Evolutionary conservation across 139 green algal genomes (phyloP), one percentile per base, ranked within the genome.

Genomic region (Microglena sp.): DNA sequence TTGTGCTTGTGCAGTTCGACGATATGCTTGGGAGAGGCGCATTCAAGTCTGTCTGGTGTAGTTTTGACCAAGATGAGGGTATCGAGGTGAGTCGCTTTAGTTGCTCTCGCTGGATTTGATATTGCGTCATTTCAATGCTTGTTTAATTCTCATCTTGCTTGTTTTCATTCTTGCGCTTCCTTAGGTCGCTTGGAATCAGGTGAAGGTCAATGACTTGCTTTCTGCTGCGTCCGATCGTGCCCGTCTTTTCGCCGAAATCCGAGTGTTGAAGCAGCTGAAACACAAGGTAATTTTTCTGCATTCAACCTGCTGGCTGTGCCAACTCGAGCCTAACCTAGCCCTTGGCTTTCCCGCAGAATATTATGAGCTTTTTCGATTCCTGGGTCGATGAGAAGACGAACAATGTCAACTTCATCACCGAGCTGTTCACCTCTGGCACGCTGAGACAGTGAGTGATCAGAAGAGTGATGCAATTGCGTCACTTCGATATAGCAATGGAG

Each of bases 401-500:
- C 53, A 91, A 82, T 18, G 81, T 99, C 64, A 99, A 98, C 76
- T 98, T 99, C 76, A 98, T 99, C 74, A 99, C 94, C 5, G 94
- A 99, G 78, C 84, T 98, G 31, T 99, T 99, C 82, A 97, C 92
- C 0, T 88, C 77, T 33, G 94, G 94, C 43, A 97, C 93, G 0
- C 82, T 99, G 75, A 76, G 93, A 15, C 91, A 97, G 93, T 95
- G 60, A 82, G 86, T 85, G 32, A 3, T 11, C 15, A 32, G 15
- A 50, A 50, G 40, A 15, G 18, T 50, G 8, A 5, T 5, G 56
- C 32, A 45, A 5, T 15, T 29, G 50, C 50, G 5, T 15, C 50
- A n/a, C n/a, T n/a, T n/a, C 40, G 11, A n/a, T 50, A n/a, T 50
- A 50, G 40, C 40, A 15, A 15, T 50, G 40, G 11, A n/a, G 15